Evolutionary conservation across 2,329 filamentous ascomycete genomes (phyloP), one percentile per base, ranked within the genome.

Genomic region (Fusarium subtropicale): DNA sequence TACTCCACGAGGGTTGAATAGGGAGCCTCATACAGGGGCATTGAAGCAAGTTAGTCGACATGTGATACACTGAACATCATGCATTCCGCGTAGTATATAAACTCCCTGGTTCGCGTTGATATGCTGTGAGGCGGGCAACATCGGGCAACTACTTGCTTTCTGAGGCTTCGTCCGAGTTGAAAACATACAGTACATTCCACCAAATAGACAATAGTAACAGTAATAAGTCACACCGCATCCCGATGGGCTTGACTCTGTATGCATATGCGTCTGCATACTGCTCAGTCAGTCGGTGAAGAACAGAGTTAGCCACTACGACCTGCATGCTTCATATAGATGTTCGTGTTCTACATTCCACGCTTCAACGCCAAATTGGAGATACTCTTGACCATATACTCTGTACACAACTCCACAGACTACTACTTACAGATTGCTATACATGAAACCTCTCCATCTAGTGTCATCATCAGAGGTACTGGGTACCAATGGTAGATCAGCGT

Each of bases 151-250:
- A 41, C 31, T 64, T 59, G 7, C 22, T 46, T 46, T 28, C 33
- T 18, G 13, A 7, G n/a, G 34, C 50, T 30, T 39, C 31, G n/a
- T 31, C 31, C 33, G 38, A 33, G 26, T 46, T 18, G 42, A 39
- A 36, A 20, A 31, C 28, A 30, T 51, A 39, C 24, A 28, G 10
- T 11, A 30, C n/a, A 28, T 16, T 36, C 24, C 5, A 13, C 10
- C 18, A 50, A 26, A 26, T 28, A 51, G 13, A 24, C 9, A 36
- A 41, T 15, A 41, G 26, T 38, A 33, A 45, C 34, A 56, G 41
- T 38, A n/a, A 11, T 7, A 53, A 53, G 61, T 66, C 55, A 48
- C 66, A 70, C 63, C 41, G 52, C 66, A 70, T 69, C 33, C 50
- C 34, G 38, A 51, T 42, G 52, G 50, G 46, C 50, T 57, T 47